A percentile compares a stretch with the other conserved stretches of the same genome.
phyloP scores from a whole-genome alignment of 2,329 filamentous ascomycete genomes.

The Aspergillus oerlinghausenensis region DNA sequence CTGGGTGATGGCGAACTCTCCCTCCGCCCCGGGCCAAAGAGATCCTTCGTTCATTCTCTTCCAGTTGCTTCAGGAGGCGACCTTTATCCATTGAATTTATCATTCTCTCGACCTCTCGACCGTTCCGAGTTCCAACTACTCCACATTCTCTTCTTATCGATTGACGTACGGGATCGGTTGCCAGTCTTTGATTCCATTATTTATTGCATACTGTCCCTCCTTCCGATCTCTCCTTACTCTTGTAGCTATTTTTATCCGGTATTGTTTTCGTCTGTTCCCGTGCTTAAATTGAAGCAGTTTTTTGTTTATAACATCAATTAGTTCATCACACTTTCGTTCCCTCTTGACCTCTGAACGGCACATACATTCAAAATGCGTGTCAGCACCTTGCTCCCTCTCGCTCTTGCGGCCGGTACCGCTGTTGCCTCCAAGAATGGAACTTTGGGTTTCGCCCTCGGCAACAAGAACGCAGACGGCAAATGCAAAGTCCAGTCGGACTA shows the following conservation, averaged over 20 bases:
- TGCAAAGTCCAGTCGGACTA: conserved; percentile 64
- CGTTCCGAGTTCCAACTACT: conserved; percentile 1
- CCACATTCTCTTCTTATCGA: conserved; percentile 6
- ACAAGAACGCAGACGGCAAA: conserved; percentile 55
- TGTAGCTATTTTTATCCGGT: background rate
- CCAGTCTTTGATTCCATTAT: background rate
- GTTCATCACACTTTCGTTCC: background rate
- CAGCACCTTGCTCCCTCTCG: conserved; percentile 35
- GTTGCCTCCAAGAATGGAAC: conserved; percentile 50
- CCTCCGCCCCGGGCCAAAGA: too few relatives aligned
- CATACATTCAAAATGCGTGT: conserved; percentile 39
- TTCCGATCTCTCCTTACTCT: background rate
- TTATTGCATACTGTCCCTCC: conserved; percentile 3
- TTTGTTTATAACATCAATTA: conserved; percentile 1
- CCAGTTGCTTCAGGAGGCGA: conserved; percentile 4
- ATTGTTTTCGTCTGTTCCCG: background rate
- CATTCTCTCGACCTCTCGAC: background rate
- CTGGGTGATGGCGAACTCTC: too few relatives aligned
- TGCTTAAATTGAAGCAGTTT: background rate
- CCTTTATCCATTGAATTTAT: background rate
- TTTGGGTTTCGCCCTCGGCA: conserved; percentile 63
- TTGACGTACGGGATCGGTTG: conserved; percentile 7
- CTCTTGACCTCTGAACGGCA: background rate
- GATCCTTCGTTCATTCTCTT: background rate
- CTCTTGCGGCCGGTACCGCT: conserved; percentile 43